Evolutionary conservation across 192 early-diverging fungal species (phyloP).

Genomic region (Backusella mclennaniae): DNA sequence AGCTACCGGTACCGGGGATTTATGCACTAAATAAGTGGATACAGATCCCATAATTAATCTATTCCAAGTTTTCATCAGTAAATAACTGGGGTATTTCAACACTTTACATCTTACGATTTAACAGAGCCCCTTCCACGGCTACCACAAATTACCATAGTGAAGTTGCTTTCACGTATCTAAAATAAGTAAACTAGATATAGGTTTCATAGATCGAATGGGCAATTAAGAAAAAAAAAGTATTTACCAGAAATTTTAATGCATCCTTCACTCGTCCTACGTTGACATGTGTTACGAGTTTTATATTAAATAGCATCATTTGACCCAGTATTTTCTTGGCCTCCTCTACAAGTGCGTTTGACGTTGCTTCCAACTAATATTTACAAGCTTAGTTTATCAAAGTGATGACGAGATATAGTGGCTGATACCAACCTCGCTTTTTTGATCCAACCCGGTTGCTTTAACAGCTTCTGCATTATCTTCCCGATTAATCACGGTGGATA

Average conservation of each 20-base stretch:
- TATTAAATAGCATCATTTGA: conserved; percentile 38
- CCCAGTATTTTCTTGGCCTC: conserved; percentile 24
- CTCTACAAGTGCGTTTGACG: conserved; percentile 12
- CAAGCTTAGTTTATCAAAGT: background rate
- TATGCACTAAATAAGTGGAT: conserved; percentile 53
- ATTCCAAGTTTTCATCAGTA: background rate
- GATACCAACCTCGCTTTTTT: conserved; percentile 24
- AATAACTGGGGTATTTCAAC: background rate
- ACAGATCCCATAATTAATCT: conserved; percentile 51
- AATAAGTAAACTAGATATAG: background rate
- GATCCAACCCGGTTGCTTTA: conserved; percentile 12
- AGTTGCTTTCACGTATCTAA: conserved; percentile 41
- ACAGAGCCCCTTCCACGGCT: conserved; percentile 43
- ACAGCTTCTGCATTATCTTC: conserved; percentile 36
- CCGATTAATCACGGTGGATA: conserved; percentile 44
- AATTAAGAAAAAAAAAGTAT: background rate
- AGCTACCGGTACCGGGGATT: conserved; percentile 50
- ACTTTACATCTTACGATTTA: conserved; percentile 34
- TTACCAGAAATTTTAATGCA: conserved; percentile 30
- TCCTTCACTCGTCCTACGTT: conserved; percentile 30
- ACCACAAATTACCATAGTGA: conserved; percentile 49
- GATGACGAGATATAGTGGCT: background rate
- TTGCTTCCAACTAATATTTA: conserved; percentile 18
- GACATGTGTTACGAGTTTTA: conserved; percentile 27
- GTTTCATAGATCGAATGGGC: background rate